A percentile compares a stretch with the other conserved stretches of the same genome.
These are phyloP conservation scores for Curvularia spicifera DNA, from an alignment of 2,329 filamentous ascomycete species.

Conservation along the genomic window DNA sequence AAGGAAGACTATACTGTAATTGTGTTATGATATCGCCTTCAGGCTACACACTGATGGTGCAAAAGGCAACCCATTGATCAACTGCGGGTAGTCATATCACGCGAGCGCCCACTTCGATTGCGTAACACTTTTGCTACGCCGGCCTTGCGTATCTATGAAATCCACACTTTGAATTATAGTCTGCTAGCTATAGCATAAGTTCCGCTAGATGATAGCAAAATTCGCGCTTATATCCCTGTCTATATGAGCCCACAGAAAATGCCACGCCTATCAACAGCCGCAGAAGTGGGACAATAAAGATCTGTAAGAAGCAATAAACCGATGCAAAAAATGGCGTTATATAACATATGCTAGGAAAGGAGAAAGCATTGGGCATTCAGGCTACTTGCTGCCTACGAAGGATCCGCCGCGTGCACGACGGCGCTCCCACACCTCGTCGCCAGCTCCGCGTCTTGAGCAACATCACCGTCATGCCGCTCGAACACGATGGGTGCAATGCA, in stretches of 20 bases:
- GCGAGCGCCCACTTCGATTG: not conserved
- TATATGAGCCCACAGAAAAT: too few relatives aligned
- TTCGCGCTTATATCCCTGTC: too few relatives aligned
- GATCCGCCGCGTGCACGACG: not conserved
- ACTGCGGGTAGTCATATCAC: not conserved
- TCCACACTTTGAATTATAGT: not conserved
- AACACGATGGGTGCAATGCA: not conserved
- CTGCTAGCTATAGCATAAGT: not conserved
- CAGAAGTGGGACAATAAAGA: not conserved
- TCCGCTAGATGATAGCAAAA: not conserved
- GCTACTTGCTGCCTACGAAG: not conserved
- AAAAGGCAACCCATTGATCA: not conserved
- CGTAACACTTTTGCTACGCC: not conserved
- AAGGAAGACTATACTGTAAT: not conserved
- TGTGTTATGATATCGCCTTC: not conserved
- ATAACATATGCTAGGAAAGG: not conserved
- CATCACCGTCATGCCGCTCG: not conserved
- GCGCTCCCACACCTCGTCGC: not conserved
- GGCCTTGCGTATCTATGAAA: not conserved
- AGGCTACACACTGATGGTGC: not conserved
- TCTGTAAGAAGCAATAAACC: not conserved
- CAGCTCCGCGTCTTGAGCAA: not conserved
- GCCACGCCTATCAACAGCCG: not conserved
- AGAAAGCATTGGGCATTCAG: not conserved
- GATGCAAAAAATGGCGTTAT: not conserved